phyloP scores from a whole-genome alignment of 2,329 filamentous ascomycete genomes.

The Pseudocercospora vitis region DNA sequence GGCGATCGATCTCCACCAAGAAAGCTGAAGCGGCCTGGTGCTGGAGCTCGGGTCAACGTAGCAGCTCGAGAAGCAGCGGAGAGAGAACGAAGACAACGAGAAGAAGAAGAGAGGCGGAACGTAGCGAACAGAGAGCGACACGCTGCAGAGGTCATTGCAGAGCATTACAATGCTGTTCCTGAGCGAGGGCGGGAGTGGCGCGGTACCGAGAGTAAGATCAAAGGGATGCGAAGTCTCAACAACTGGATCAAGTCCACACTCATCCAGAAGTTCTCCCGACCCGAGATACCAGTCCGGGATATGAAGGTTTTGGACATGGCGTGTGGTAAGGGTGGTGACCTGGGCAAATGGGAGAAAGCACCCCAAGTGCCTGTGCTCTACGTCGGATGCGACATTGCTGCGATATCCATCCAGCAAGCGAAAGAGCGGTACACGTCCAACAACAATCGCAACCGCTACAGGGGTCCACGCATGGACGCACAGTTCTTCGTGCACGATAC shows the following conservation, averaged over 20 bases:
- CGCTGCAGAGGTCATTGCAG: slow-evolving; percentile 70
- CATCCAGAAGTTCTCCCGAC: slow-evolving; percentile 85
- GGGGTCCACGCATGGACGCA: slow-evolving; percentile 62
- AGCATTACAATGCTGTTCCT: slow-evolving; percentile 95
- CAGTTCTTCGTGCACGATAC: slow-evolving; percentile 92
- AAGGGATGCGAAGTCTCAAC: slow-evolving; percentile 90
- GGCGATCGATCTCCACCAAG: slow-evolving; percentile 39
- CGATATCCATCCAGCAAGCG: slow-evolving; percentile 88
- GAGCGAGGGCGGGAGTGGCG: slow-evolving; percentile 93
- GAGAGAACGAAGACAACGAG: slow-evolving; percentile 46
- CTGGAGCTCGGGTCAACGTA: slow-evolving; percentile 60
- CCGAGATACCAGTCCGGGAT: slow-evolving; percentile 48
- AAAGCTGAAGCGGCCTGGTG: slow-evolving; percentile 42
- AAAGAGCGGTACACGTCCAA: slow-evolving; percentile 67
- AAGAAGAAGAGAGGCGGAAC: slow-evolving; percentile 44
- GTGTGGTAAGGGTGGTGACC: slow-evolving; percentile 92
- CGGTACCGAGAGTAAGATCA: slow-evolving; percentile 90
- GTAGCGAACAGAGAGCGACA: slow-evolving; percentile 17
- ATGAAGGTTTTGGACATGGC: slow-evolving; percentile 89
- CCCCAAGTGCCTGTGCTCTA: slow-evolving; percentile 91
- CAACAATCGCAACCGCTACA: slow-evolving; percentile 36
- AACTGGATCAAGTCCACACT: slow-evolving; percentile 99
- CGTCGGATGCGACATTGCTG: slow-evolving; percentile 89
- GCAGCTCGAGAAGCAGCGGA: slow-evolving; percentile 68
- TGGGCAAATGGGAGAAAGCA: slow-evolving; percentile 94